phyloP scores from a whole-genome alignment of 2,329 filamentous ascomycete species.

The Alternaria arborescens region DNA sequence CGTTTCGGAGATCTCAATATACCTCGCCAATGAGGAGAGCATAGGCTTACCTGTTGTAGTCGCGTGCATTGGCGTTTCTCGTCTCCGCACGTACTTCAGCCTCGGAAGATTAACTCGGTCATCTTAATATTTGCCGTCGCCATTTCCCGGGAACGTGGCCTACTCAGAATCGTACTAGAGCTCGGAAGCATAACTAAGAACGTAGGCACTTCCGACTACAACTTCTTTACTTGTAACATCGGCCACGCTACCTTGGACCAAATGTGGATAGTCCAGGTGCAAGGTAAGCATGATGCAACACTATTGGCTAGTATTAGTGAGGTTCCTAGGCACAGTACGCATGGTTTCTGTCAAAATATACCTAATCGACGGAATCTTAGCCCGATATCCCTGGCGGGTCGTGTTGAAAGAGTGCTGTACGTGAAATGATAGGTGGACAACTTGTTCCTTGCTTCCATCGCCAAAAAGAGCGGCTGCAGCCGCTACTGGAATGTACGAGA shows the following conservation, averaged over 20 bases:
- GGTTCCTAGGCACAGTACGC: neutral
- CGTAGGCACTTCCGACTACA: neutral
- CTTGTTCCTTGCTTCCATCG: neutral
- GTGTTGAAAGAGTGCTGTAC: neutral
- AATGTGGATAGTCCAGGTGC: neutral
- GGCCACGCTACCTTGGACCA: neutral
- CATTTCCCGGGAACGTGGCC: neutral
- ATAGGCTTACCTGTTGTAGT: constrained; percentile 1
- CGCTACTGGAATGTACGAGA: neutral
- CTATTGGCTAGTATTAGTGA: neutral
- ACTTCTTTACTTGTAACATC: neutral
- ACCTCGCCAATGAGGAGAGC: constrained; percentile 6
- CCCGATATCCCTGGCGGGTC: neutral
- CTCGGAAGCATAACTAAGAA: neutral
- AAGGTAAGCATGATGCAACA: neutral
- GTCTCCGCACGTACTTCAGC: constrained; percentile 15
- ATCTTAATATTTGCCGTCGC: constrained; percentile 10
- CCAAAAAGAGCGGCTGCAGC: neutral
- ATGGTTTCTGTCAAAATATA: neutral
- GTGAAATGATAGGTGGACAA: neutral
- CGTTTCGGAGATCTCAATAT: constrained; percentile 8
- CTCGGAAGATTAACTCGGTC: constrained; percentile 10
- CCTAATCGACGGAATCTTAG: neutral
- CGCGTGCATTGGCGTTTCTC: constrained; percentile 6
- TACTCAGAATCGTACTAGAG: neutral